Evolutionary conservation across 2,329 filamentous ascomycete genomes (phyloP).

Genomic region (Penicillium concentricum): DNA sequence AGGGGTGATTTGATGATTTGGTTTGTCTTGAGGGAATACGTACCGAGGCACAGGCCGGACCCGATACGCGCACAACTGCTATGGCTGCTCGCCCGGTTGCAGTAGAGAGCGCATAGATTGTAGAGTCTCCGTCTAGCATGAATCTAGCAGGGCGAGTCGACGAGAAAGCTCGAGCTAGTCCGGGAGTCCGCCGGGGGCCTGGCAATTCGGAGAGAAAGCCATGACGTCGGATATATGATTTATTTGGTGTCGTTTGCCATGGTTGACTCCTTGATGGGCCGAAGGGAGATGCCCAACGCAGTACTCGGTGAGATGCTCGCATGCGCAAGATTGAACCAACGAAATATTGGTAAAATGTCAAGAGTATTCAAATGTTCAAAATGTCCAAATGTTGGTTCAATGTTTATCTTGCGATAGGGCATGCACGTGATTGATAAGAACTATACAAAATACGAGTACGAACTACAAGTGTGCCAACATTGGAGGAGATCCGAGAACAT

Average conservation of each 20-base stretch:
- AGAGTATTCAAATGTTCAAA: neutral
- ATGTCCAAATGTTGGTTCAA: neutral
- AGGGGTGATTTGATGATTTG: neutral
- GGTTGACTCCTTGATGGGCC: conserved; percentile 24
- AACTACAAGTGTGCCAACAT: neutral
- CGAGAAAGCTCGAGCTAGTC: conserved; percentile 25
- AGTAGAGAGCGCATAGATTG: conserved; percentile 91
- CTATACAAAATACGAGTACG: neutral
- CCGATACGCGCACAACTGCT: conserved; percentile 84
- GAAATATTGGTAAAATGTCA: neutral
- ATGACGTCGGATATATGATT: conserved; percentile 13
- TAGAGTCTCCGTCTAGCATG: conserved; percentile 45
- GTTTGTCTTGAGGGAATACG: neutral
- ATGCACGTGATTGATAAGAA: neutral
- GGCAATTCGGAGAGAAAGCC: conserved; percentile 4
- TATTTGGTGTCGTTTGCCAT: conserved; percentile 6
- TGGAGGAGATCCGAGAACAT: neutral
- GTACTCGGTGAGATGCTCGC: conserved; percentile 25
- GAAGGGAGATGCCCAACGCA: conserved; percentile 28
- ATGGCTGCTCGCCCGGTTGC: conserved; percentile 84
- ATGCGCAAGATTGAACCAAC: conserved; percentile 27
- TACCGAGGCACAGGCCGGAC: conserved; percentile 69
- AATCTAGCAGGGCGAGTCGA: conserved; percentile 13
- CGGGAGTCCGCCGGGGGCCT: neutral
- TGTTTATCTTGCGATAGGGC: neutral